These are phyloP conservation scores for Aspergillus mulundensis DNA, from an alignment of 495 filamentous ascomycete genomes.

Conservation along the genomic window DNA sequence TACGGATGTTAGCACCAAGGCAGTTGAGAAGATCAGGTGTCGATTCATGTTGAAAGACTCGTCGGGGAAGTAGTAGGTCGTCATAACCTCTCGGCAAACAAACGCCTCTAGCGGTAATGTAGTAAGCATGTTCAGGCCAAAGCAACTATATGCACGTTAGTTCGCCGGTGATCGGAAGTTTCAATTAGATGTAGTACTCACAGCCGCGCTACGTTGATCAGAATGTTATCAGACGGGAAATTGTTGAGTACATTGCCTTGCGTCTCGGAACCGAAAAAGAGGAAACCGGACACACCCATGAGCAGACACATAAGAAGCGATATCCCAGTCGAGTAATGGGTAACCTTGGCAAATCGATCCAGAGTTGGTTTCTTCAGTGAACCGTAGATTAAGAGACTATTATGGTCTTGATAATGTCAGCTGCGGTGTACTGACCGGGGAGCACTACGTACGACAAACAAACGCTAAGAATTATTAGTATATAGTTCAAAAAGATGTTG, in stretches of 20 bases:
- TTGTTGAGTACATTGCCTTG: conserved; percentile 97
- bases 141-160: conserved; percentile 51
- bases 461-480: conserved; percentile 59
- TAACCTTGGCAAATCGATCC: conserved; percentile 87
- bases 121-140: conserved; percentile 97
- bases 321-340: conserved; percentile 84
- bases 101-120: conserved; percentile 95
- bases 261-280: conserved; percentile 88
- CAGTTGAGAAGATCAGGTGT: conserved; percentile 79
- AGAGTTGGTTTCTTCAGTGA: conserved; percentile 91
- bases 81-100: conserved; percentile 95
- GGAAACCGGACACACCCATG: conserved; percentile 85
- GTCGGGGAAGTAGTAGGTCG: conserved; percentile 82
- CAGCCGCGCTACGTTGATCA: conserved; percentile 92
- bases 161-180: background rate
- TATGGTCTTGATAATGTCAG: conserved; percentile 63
- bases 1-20: conserved; percentile 77
- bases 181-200: conserved; percentile 26
- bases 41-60: conserved; percentile 77
- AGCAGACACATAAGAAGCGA: conserved; percentile 84
- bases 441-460: conserved; percentile 63
- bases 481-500: background rate
- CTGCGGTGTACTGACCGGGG: background rate
- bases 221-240: conserved; percentile 80
- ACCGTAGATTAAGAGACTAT: conserved; percentile 94